phyloP scores from a whole-genome alignment of 495 filamentous ascomycete genomes.

The Podospora anserina region DNA sequence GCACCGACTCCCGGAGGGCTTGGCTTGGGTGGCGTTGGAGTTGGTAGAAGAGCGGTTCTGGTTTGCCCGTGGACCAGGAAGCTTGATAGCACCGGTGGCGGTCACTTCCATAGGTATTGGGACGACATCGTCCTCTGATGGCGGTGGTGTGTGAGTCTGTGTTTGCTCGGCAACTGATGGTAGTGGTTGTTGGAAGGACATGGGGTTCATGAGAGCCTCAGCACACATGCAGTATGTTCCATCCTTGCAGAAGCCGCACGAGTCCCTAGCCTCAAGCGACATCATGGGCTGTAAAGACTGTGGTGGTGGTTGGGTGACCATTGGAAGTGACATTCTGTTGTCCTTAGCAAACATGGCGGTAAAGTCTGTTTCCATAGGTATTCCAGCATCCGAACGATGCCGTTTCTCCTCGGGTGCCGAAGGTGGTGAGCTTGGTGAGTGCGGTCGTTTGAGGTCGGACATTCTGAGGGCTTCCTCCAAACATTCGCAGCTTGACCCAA shows the following conservation, averaged over 20 bases:
- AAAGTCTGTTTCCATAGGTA: conserved; percentile 64
- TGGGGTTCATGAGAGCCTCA: conserved; percentile 56
- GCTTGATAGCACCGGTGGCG: conserved; percentile 47
- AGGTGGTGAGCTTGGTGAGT: conserved; percentile 38
- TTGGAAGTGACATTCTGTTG: conserved; percentile 13
- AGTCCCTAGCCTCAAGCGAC: conserved; percentile 48
- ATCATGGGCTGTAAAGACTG: conserved; percentile 29
- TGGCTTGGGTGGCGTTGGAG: conserved; percentile 1
- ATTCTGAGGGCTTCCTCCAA: conserved; percentile 60
- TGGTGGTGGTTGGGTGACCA: conserved; percentile 19
- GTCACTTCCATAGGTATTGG: conserved; percentile 49
- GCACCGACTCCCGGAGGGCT: conserved; percentile 31
- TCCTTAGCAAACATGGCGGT: conserved; percentile 58
- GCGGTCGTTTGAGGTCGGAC: conserved; percentile 42
- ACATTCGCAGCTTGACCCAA: conserved; percentile 61
- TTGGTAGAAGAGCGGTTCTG: conserved; percentile 5
- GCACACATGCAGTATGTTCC: conserved; percentile 82
- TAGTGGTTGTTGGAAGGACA: conserved; percentile 22
- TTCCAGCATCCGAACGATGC: conserved; percentile 34
- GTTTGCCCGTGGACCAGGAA: conserved; percentile 37
- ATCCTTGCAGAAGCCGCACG: conserved; percentile 83
- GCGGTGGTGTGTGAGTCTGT: conserved; percentile 63
- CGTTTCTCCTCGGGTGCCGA: conserved; percentile 55
- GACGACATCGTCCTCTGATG: conserved; percentile 61
- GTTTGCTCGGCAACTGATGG: conserved; percentile 43